These are phyloP conservation scores for Hypoxylon sp. DNA, from an alignment of 2,329 filamentous ascomycete species.

Conservation along the genomic window DNA sequence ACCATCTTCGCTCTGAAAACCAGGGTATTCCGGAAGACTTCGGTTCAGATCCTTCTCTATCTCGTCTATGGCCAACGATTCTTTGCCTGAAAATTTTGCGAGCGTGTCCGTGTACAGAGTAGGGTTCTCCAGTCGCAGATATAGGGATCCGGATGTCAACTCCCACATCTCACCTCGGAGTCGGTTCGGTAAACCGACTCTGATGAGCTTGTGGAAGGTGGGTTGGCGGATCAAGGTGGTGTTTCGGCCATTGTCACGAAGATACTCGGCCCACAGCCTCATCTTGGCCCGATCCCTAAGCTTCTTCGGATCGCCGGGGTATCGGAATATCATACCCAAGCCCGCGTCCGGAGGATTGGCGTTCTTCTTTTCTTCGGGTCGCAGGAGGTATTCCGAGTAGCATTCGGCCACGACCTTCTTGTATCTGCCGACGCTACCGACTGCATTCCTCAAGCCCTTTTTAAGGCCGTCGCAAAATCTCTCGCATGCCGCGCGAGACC, in stretches of 20 bases:
- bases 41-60: conserved; percentile 98
- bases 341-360: conserved; percentile 85
- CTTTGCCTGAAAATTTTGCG: conserved; percentile 80
- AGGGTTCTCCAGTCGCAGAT: conserved; percentile 85
- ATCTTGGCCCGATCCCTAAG: conserved; percentile 96
- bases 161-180: conserved; percentile 97
- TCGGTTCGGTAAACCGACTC: conserved; percentile 92
- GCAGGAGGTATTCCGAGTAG: conserved; percentile 86
- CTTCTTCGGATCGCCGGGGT: conserved; percentile 94
- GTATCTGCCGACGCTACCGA: conserved; percentile 86
- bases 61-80: conserved; percentile 96
- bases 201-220: conserved; percentile 96
- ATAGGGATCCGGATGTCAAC: conserved; percentile 88
- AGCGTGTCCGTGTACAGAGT: conserved; percentile 85
- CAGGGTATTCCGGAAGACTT: conserved; percentile 94
- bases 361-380: conserved; percentile 68
- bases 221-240: conserved; percentile 91
- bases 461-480: conserved; percentile 96
- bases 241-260: conserved; percentile 94
- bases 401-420: conserved; percentile 82
- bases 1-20: conserved; percentile 95
- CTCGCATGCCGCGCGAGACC: conserved; percentile 88
- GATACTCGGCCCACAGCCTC: conserved; percentile 95
- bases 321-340: conserved; percentile 89
- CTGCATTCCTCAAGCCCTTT: conserved; percentile 83